Evolutionary conservation across 352 stramenopile genomes (phyloP), one percentile per base, ranked within the genome.

Genomic region (Phytophthora tubulina): DNA sequence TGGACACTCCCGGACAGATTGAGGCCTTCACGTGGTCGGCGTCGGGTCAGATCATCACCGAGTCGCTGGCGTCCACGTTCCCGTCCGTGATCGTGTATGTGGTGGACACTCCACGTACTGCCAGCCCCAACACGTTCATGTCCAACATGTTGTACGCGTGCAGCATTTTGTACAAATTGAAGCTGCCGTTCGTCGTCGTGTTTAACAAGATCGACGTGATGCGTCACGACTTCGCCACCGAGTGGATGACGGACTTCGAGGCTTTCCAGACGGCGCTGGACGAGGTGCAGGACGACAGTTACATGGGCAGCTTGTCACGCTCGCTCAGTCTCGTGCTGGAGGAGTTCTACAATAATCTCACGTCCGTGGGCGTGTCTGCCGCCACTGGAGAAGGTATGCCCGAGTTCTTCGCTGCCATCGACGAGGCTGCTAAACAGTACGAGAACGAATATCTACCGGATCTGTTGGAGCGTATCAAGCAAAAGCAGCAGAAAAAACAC

Each of bases 121-220:
- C 92, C 17, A 98, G 86, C 46, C 97, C 98, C 13, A 98, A 98
- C 70, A 99, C 98, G 15, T 99, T 99, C 79, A 99, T 99, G 97
- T 98, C 90, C 76, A 99, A 99, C 80, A 99, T 99, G 98, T 86
- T 99, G 7, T 99, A 99, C 78, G 97, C 97, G 3, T 99, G 97
- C 78, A 98, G 91, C 71, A 99, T 99, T 78, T 80, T 99, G 49
- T 99, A 99, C 88, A 98, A 99, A 72, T 97, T 98, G 27, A 91
- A 96, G 62, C 82, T 99, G 59, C 98, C 98, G 21, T 96, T 99
- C 59, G 93, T 99, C 1, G 81, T 99, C 44, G 95, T 95, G 38
- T 99, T 99, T 78, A 99, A 99, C 81, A 99, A 99, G 85, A 98
- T 91, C 57, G 97, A 99, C 79, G 95, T 99, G 27, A 79, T 98